These are phyloP conservation scores for Xylaria sp. DNA, from an alignment of 2,329 filamentous ascomycete species.

Conservation along the genomic window DNA sequence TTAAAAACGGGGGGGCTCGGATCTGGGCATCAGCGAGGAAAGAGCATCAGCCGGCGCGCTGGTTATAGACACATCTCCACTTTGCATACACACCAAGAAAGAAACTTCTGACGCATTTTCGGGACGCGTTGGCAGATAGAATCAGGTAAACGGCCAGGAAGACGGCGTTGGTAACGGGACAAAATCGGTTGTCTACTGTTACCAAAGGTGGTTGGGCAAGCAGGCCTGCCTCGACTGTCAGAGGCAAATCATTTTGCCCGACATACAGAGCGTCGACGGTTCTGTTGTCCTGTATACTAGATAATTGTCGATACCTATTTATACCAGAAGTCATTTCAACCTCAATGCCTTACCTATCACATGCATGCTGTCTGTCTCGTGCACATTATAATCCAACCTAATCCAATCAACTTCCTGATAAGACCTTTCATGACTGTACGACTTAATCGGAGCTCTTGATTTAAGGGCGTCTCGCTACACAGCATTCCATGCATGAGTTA, in stretches of 20 bases:
- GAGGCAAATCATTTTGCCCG: conserved; percentile 11
- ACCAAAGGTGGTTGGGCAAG: conserved; percentile 14
- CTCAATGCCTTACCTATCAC: background rate
- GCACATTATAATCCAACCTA: too few species aligned
- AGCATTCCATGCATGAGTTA: background rate
- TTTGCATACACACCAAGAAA: conserved; percentile 53
- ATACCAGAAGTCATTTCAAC: conserved; percentile 1
- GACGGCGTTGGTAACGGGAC: conserved; percentile 26
- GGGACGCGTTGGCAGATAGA: conserved; percentile 27
- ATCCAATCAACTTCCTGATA: too few species aligned
- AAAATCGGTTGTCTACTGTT: conserved; percentile 26
- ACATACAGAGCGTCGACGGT: conserved; percentile 2
- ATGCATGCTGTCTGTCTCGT: background rate
- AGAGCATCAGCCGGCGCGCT: conserved; percentile 45
- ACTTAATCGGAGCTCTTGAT: too few species aligned
- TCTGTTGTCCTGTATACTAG: conserved; percentile 30
- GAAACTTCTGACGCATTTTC: conserved; percentile 39
- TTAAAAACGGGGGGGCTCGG: conserved; percentile 36
- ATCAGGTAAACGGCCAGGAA: conserved; percentile 17
- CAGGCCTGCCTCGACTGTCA: conserved; percentile 12
- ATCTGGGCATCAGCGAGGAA: conserved; percentile 40
- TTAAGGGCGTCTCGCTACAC: background rate
- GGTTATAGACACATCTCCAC: conserved; percentile 63
- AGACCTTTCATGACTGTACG: too few species aligned
- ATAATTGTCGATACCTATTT: conserved; percentile 8